Evolutionary conservation across 768 basidiomycete species (phyloP), one percentile per base, ranked within the genome.

Genomic region (Plicaturopsis crispa): DNA sequence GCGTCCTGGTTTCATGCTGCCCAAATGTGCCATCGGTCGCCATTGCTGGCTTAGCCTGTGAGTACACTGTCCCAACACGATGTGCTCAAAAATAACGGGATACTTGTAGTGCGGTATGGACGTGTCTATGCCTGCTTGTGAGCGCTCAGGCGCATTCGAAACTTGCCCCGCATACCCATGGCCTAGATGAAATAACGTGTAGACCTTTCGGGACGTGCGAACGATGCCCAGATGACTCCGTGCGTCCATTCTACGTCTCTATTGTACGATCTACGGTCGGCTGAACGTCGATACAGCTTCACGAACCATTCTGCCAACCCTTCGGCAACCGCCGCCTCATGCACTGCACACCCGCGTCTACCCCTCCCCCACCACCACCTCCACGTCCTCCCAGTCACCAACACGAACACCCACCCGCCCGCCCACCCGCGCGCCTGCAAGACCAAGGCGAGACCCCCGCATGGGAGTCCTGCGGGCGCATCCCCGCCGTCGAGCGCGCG

Each of bases 401-500:
- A 21, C 37, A 31, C 31, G 45, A 45, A 47, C 10, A 45, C 32
- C 48, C 41, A 18, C 24, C 38, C 21, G 38, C 38, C 35, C 34
- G 34, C 49, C 36, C 41, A 41, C 19, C 22, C 24, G 31, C 18
- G 31, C 23, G 6, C 19, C 28, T 36, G 19, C 38, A 42, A 14
- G 34, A 50, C 7, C 34, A 42, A 4, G 79, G 78, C 28, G 79
- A 82, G 59, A 77, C 74, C 1, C 80, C 82, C 3, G 91, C 90
- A 4, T 97, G 91, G 90, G 84, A 91, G 53, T 79, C 91, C 4
- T 97, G 93, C 49, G 93, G 92, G 3, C 88, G 89, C 45, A 85
- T 92, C 24, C 68, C 84, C 32, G 60, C 66, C 14, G 70, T 75
- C 43, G 92, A 97, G 60, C 76, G 82, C 31, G 82, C 73, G 6